Conservation (phyloP, 306 rosid genomes). For the Ormosia emarginata region DNA sequence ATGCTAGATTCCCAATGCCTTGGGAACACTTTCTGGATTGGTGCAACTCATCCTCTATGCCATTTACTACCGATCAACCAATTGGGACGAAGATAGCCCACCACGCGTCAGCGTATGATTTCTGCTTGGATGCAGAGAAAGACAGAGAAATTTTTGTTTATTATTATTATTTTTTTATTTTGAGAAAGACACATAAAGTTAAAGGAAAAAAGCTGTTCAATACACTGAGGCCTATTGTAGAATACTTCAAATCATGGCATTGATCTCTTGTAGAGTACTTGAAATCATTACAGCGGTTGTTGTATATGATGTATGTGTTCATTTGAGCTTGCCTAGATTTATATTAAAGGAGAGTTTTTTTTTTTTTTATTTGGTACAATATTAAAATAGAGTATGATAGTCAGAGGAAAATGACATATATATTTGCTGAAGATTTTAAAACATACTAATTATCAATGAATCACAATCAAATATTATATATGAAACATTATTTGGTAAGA, state of each 20-base stretch:
- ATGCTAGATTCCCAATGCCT: constrained; percentile 45
- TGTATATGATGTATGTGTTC: neutral
- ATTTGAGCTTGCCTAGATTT: neutral
- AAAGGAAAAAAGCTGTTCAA: neutral
- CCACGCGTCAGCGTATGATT: neutral
- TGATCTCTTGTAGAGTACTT: neutral
- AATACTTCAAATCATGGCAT: neutral
- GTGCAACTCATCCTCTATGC: constrained; percentile 57
- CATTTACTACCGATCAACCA: constrained; percentile 51
- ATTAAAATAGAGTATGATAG: too few species aligned
- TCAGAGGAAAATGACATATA: too few species aligned
- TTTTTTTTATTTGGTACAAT: too few species aligned
- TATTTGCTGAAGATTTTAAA: too few species aligned
- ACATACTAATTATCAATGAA: too few species aligned
- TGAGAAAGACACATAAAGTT: neutral
- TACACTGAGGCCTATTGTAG: neutral
- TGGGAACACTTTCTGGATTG: constrained; percentile 64
- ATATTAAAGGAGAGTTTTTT: too few species aligned
- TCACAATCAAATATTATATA: too few species aligned
- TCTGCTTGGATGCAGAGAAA: neutral
- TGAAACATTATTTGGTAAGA: too few species aligned
- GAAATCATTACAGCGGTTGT: neutral
- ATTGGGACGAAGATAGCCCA: constrained; percentile 25
- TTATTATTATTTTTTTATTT: too few species aligned
- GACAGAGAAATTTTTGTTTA: neutral